Percentiles rank a stretch among this genome's conserved stretches.
These are phyloP conservation scores for Diaporthe citriasiana DNA, from an alignment of 2,329 filamentous ascomycete genomes.

Conservation along the genomic window DNA sequence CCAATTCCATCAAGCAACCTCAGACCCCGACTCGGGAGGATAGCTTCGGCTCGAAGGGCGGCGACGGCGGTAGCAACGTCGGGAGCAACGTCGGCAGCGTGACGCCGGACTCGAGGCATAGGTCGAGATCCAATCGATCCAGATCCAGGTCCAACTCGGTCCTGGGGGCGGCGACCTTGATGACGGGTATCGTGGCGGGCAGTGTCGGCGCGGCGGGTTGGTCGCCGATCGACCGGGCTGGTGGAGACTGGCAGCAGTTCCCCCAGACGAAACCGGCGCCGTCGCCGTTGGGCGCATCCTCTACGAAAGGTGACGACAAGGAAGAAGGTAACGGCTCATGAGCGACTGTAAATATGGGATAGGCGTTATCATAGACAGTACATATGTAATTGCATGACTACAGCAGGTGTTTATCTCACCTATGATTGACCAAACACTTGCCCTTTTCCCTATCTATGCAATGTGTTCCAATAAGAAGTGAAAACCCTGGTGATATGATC, in stretches of 20 bases:
- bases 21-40: constrained; percentile 74
- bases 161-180: constrained; percentile 80
- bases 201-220: constrained; percentile 79
- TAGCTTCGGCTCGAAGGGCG: constrained; percentile 61
- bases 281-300: constrained; percentile 35
- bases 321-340: constrained; percentile 10
- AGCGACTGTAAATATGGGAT: constrained; percentile 28
- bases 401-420: constrained; percentile 10
- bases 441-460: background rate
- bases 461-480: background rate
- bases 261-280: constrained; percentile 46
- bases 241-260: constrained; percentile 51
- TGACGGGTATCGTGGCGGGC: constrained; percentile 86
- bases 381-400: constrained; percentile 36
- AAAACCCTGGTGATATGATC: background rate
- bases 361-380: constrained; percentile 34
- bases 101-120: constrained; percentile 72
- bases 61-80: constrained; percentile 53
- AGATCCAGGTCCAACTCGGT: constrained; percentile 76
- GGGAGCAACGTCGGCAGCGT: constrained; percentile 21
- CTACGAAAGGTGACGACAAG: constrained; percentile 30
- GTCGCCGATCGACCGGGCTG: constrained; percentile 75
- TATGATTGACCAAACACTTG: background rate
- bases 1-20: constrained; percentile 73
- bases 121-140: constrained; percentile 75